phyloP scores from a whole-genome alignment of 257 asterid species.

The Gentiana straminea region DNA sequence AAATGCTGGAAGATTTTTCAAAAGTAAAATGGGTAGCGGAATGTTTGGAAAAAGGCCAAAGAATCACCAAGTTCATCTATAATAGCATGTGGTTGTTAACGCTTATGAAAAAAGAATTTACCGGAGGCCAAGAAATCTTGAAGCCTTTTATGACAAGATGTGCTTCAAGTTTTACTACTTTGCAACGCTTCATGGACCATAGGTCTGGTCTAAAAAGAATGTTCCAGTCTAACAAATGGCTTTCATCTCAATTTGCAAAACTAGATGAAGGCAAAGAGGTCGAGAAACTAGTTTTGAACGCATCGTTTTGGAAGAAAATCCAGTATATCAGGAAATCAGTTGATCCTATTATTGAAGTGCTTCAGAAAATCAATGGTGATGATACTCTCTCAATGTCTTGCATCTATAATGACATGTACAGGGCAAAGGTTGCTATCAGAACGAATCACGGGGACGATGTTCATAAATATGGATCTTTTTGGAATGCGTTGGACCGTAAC shows the following conservation, averaged over 20 bases:
- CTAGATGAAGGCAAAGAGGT: constrained; percentile 80
- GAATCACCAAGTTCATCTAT: constrained; percentile 67
- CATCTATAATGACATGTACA: constrained; percentile 59
- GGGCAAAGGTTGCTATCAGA: constrained; percentile 64
- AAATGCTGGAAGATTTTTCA: constrained; percentile 56
- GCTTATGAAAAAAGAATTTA: constrained; percentile 77
- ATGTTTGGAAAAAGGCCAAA: constrained; percentile 75
- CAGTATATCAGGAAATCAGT: constrained; percentile 62
- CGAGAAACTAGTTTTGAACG: constrained; percentile 57
- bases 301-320: constrained; percentile 77
- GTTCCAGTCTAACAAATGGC: constrained; percentile 82
- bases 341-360: constrained; percentile 71
- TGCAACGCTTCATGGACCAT: constrained; percentile 69
- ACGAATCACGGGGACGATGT: constrained; percentile 59
- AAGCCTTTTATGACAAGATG: constrained; percentile 50
- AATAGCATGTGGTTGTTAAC: constrained; percentile 58
- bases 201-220: constrained; percentile 64
- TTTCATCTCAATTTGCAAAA: constrained; percentile 58
- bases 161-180: constrained; percentile 61
- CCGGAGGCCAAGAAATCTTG: constrained; percentile 68
- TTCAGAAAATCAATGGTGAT: constrained; percentile 53
- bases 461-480: constrained; percentile 61
- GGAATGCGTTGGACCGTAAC: constrained; percentile 63
- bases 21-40: constrained; percentile 61
- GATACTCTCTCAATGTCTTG: constrained; percentile 72